Base-by-base conservation (phyloP, 108 stramenopile species). In the Aurantiochytrium sp. region DNA sequence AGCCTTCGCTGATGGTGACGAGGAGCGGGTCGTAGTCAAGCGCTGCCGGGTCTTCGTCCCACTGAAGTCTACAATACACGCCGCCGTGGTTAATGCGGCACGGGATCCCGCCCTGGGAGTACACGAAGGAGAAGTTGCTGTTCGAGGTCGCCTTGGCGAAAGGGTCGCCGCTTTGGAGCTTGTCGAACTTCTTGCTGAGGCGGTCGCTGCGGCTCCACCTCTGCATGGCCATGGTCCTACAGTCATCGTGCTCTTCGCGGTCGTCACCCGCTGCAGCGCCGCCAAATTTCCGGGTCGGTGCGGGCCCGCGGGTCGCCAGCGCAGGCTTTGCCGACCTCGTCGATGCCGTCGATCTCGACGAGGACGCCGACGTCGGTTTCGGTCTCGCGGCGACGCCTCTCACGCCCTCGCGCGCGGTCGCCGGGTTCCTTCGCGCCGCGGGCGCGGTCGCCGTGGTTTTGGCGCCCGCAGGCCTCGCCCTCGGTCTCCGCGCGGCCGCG, bases 41-140 rank as follows among this genome's bases (percentile, higher is more conserved):
- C 6, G 39, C n/a, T n/a, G 73, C 73, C 1, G 73, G 73, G 45
- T 81, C 73, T 81, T 81, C 73, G 30, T 81, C 73, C 73, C 73
- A 81, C 45, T 81, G 73, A 41, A 81, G 73, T 2, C 73, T 12
- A 42, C 42, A 48, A 30, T 48, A 48, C 6, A 81, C 73, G 45
- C 39, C 73, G 39, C 73, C 73, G 24, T 81, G 73, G 24, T 81
- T 81, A 3, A 81, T 81, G 12, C 73, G 73, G 24, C 73, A 81
- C 10, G 73, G 73, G 30, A 81, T 81, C 19, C 73, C 73, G 12
- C 73, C 73, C 45, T 81, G 73, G 19, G 73, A 81, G 24, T 81
- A 81, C 0, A 81, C 73, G 32, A 81, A 81, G 21, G 73, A 22
- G 32, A 81, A 81, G 1, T 81, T 81, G 19, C 42, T 81, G n/a